Base-by-base conservation (phyloP, 208 protist species). In the Trypanosoma congolense region DNA sequence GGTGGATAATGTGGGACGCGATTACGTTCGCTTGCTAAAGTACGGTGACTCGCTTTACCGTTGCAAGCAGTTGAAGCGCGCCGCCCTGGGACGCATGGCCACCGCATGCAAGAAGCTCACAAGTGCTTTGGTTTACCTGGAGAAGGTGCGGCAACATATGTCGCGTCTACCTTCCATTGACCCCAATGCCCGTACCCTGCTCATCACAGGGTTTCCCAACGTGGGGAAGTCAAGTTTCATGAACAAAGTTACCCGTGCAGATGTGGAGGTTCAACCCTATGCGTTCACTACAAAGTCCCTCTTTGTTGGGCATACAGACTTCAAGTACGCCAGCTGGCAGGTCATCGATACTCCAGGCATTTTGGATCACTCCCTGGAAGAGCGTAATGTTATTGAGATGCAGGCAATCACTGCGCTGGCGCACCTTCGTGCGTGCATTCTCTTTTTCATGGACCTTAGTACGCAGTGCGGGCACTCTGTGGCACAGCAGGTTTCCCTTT, bases 361-460 rank as follows among this genome's bases (percentile, higher is more conserved):
- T 67, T 73, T 99, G 2, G 99, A 99, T 75, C 97, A 99, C 68
- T 97, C 97, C 10, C 84, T 99, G 3, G 98, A 99, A 73, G 96
- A 99, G 61, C 75, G 99, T 21, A 99, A 99, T 81, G 99, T 98
- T n/a, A 99, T 99, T 83, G 99, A 99, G 74, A 99, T 99, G 98
- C 98, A 99, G 75, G 90, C 97, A 12, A 98, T 99, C 81, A 99
- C 97, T 12, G 98, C 98, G 8, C 77, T 99, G 8, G 98, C 98
- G 0, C 97, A 99, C 77, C 83, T 99, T 5, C 76, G 96, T 9
- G 89, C 97, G 0, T 90, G 85, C 70, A 96, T 99, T 44, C 77
- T 99, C 33, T 99, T 98, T 76, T 91, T 99, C 53, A 93, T 99
- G 70, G 99, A 99, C 78, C 77, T 99, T 35, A 98, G 96, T 47